Evolutionary conservation across 805 yeast genomes (phyloP).

Genomic region (Komagataella phaffii): DNA sequence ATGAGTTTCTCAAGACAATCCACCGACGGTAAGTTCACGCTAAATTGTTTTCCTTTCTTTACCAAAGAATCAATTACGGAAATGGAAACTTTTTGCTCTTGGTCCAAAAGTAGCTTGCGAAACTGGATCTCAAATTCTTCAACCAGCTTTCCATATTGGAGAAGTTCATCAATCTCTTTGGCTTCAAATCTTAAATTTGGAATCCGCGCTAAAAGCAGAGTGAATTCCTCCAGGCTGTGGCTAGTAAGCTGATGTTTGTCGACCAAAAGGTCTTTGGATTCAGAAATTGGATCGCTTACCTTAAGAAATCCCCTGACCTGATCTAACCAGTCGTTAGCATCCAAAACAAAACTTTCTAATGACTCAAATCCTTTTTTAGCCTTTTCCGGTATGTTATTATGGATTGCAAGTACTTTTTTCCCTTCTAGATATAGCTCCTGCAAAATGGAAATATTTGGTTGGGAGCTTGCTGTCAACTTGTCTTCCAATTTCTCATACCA

Average conservation of each 20-base stretch:
- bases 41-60: constrained; percentile 45
- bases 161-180: constrained; percentile 47
- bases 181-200: constrained; percentile 36
- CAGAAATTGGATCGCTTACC: constrained; percentile 11
- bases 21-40: constrained; percentile 37
- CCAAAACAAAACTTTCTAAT: constrained; percentile 26
- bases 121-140: constrained; percentile 36
- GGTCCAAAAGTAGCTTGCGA: constrained; percentile 20
- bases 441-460: constrained; percentile 32
- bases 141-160: constrained; percentile 39
- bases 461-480: constrained; percentile 23
- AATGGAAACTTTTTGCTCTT: constrained; percentile 9
- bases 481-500: constrained; percentile 39
- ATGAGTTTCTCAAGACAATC: constrained; percentile 24
- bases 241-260: constrained; percentile 10
- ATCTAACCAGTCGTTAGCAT: constrained; percentile 38
- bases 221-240: constrained; percentile 18
- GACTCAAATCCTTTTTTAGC: constrained; percentile 11
- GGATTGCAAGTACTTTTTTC: constrained; percentile 25
- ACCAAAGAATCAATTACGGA: constrained; percentile 36
- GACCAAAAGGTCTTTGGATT: constrained; percentile 27
- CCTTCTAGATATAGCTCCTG: constrained; percentile 38
- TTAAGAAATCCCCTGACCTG: constrained; percentile 36
- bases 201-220: constrained; percentile 28
- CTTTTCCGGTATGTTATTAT: constrained; percentile 2